phyloP scores from a whole-genome alignment of 495 filamentous ascomycete genomes.

The Penicillium paxilli region DNA sequence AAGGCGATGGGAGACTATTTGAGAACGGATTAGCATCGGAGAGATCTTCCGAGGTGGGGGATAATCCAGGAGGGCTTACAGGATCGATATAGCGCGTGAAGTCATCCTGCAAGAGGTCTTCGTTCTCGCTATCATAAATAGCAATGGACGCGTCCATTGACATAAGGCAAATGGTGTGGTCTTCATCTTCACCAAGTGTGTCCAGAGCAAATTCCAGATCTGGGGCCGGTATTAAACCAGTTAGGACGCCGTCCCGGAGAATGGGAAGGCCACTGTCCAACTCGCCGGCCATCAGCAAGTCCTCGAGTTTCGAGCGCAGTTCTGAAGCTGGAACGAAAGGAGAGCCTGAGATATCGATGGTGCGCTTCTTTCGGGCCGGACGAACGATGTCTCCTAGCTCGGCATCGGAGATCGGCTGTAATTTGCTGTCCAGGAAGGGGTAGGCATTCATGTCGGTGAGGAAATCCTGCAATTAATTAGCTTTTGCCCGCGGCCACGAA shows the following conservation, averaged over 20 bases:
- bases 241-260: slow-evolving; percentile 72
- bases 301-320: slow-evolving; percentile 76
- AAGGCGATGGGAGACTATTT: slow-evolving; percentile 46
- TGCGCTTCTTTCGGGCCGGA: slow-evolving; percentile 65
- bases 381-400: slow-evolving; percentile 85
- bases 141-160: slow-evolving; percentile 56
- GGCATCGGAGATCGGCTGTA: slow-evolving; percentile 82
- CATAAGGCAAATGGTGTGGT: slow-evolving; percentile 79
- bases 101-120: slow-evolving; percentile 49
- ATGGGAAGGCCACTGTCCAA: slow-evolving; percentile 91
- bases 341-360: slow-evolving; percentile 85
- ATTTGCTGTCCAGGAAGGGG: slow-evolving; percentile 92
- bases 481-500: neutral
- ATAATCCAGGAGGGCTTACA: slow-evolving; percentile 36
- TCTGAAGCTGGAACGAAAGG: slow-evolving; percentile 71
- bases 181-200: slow-evolving; percentile 67
- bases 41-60: neutral
- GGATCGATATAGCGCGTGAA: slow-evolving; percentile 93
- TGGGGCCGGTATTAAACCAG: slow-evolving; percentile 89
- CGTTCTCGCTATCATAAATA: slow-evolving; percentile 51
- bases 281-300: slow-evolving; percentile 82
- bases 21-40: slow-evolving; percentile 53
- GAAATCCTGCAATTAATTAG: slow-evolving; percentile 61
- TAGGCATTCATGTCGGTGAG: slow-evolving; percentile 97
- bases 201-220: slow-evolving; percentile 95